Conservation (phyloP, 1,284 basidiomycete species). For the Ceratobasidium sp. region DNA sequence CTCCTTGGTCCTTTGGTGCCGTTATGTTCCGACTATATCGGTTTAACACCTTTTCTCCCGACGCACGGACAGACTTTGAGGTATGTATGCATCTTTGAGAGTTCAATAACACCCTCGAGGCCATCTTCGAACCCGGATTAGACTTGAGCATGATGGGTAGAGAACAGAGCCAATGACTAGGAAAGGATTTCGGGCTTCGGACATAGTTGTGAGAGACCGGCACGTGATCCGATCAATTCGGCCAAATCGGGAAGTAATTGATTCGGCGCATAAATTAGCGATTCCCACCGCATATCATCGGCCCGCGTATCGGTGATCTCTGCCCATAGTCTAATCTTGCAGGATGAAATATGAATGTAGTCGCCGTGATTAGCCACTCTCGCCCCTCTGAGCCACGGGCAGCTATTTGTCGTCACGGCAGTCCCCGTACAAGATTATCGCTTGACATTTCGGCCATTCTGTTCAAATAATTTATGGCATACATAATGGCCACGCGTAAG, state of each 20-base stretch:
- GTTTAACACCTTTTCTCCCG: slow-evolving; percentile 61
- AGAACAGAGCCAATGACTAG: slow-evolving; percentile 26
- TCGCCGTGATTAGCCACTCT: too few relatives aligned
- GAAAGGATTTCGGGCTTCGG: slow-evolving; percentile 35
- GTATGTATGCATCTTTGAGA: slow-evolving; percentile 30
- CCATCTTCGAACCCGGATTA: slow-evolving; percentile 15
- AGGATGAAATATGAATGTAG: too few relatives aligned
- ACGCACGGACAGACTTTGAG: neutral
- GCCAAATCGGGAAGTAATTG: slow-evolving; percentile 7
- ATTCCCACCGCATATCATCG: too few relatives aligned
- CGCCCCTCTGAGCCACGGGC: too few relatives aligned
- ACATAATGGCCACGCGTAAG: too few relatives aligned
- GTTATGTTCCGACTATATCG: slow-evolving; percentile 83
- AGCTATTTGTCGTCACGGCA: too few relatives aligned
- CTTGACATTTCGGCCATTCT: too few relatives aligned
- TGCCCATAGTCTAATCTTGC: neutral
- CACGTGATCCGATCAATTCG: slow-evolving; percentile 28
- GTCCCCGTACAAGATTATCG: too few relatives aligned
- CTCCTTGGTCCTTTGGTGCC: slow-evolving; percentile 88
- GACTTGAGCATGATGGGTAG: slow-evolving; percentile 18
- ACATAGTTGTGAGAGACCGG: neutral
- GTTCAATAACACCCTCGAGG: neutral
- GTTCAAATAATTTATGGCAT: too few relatives aligned
- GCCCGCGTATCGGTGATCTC: neutral
- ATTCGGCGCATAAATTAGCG: neutral